Evolutionary conservation across 129 eudicot species (phyloP).

Genomic region (Pseudognaphalium luteoalbum): DNA sequence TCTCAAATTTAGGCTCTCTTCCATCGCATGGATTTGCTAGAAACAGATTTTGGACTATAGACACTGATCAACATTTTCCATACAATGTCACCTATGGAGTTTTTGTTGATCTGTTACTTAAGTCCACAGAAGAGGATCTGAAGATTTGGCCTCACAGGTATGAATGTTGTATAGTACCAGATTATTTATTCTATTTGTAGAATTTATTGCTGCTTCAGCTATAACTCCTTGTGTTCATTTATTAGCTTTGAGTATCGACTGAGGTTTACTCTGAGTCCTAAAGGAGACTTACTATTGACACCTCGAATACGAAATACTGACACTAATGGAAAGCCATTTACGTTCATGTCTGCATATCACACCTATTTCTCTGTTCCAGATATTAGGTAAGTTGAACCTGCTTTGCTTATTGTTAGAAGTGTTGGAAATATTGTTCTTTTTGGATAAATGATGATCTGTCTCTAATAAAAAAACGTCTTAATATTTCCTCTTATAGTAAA

Average conservation of each 20-base stretch:
- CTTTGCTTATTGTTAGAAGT: neutral
- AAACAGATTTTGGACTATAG: constrained; percentile 76
- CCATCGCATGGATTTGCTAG: constrained; percentile 93
- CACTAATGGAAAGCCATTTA: constrained; percentile 67
- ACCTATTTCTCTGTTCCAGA: constrained; percentile 89
- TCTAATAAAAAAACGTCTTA: constrained; percentile 3
- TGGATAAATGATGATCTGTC: neutral
- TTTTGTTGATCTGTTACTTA: constrained; percentile 72
- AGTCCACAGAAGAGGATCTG: constrained; percentile 74
- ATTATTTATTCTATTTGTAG: neutral
- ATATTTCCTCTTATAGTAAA: constrained; percentile 51
- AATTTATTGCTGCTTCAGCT: neutral
- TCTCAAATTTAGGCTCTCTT: constrained; percentile 64
- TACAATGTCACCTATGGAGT: constrained; percentile 43
- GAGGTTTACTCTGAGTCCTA: constrained; percentile 72
- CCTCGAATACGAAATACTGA: constrained; percentile 72
- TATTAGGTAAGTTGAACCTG: constrained; percentile 56
- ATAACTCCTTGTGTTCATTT: constrained; percentile 14
- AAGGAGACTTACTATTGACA: constrained; percentile 83
- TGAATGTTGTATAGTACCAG: neutral
- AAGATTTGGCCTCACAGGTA: constrained; percentile 91
- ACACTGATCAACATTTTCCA: constrained; percentile 48
- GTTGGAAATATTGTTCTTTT: neutral
- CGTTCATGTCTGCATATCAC: constrained; percentile 82
- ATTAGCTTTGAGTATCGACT: constrained; percentile 85